Base-by-base conservation (phyloP, 2,329 filamentous ascomycete genomes). In the Aspergillus japonicus region DNA sequence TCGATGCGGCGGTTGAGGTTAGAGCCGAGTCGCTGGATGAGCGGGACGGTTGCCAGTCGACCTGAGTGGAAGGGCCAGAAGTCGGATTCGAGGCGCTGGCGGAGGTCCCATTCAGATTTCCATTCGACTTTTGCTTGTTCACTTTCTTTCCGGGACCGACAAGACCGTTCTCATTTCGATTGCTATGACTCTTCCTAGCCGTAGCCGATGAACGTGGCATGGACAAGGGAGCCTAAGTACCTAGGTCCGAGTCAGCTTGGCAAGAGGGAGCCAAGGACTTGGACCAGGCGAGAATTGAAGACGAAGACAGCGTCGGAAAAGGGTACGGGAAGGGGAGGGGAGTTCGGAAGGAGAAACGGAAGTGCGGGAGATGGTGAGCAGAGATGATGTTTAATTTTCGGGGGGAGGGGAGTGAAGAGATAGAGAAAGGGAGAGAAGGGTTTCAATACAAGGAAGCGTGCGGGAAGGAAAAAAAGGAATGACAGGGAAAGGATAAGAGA, bases 151-250 rank as follows among this genome's bases (percentile, higher is more conserved):
- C 89, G 55, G 89, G 87, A 71, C 88, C 88, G 83, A 92, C 89
- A 76, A 92, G 83, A 73, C 91, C 92, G 88, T 91, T 92, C 80
- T 96, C 92, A 80, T 96, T 89, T 77, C 89, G 87, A 72, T 83
- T 86, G 78, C 89, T 89, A 80, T 87, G 84, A 80, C 82, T 89
- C 75, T 81, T 80, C 72, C 78, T 79, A 74, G 77, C 75, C 70
- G 79, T 76, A 71, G 73, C 73, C 65, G 73, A 75, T 76, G 76
- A 77, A 73, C 78, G 78, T 77, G 78, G 78, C 80, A 81, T 81
- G 75, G 79, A 77, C 74, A 69, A 79, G 73, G 69, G 71, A 69
- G 72, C 71, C 73, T 68, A 68, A 73, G 14, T 68, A 72, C 70
- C 74, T 71, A 75, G 74, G 73, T 76, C 75, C 76, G 70, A 78